Evolutionary conservation across 805 yeast species (phyloP), one percentile per base, ranked within the genome.

Genomic region (Saccharomycopsis microspora): DNA sequence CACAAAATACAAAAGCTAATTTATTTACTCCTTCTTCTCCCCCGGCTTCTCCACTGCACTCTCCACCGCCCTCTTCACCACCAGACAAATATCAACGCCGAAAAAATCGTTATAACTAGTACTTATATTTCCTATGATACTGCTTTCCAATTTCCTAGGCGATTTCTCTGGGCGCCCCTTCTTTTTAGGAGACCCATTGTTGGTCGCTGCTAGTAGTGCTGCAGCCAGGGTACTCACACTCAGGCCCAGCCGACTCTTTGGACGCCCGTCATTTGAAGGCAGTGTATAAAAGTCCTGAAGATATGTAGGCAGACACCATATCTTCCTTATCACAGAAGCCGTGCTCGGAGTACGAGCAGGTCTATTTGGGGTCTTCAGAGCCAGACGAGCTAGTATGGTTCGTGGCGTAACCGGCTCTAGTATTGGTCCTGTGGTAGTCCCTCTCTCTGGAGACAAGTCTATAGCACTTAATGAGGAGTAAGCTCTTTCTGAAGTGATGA

Each of bases 301-400:
- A 56, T 76, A 78, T 2, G 80, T 71, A 9, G 85, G 85, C 27
- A 84, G 77, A 56, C 76, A 72, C 82, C 85, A 78, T 41, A 76
- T 64, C 56, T 71, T 76, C 54, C 70, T 71, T 58, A 71, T 62
- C 19, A 71, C 65, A 5, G 77, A 67, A 41, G 60, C 61, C 9
- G 62, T 45, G 41, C 57, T 57, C 46, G 66, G 63, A 10, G 66
- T 59, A 39, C 54, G 57, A n/a, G 50, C 55, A 71, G 4, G 69
- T 40, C 51, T 42, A 39, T 46, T 52, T 30, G 55, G 55, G 6
- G 55, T 52, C 27, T 45, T 45, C 9, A 39, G 42, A 11, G 47
- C 42, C 5, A 44, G 40, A 9, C 43, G 50, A 19, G 38, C 40
- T 11, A 10, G 32, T 29, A 36, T 29, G 7, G 11, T 29, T 10